Evolutionary conservation across 2,329 filamentous ascomycete species (phyloP).

Genomic region (Verticillium dahliae): DNA sequence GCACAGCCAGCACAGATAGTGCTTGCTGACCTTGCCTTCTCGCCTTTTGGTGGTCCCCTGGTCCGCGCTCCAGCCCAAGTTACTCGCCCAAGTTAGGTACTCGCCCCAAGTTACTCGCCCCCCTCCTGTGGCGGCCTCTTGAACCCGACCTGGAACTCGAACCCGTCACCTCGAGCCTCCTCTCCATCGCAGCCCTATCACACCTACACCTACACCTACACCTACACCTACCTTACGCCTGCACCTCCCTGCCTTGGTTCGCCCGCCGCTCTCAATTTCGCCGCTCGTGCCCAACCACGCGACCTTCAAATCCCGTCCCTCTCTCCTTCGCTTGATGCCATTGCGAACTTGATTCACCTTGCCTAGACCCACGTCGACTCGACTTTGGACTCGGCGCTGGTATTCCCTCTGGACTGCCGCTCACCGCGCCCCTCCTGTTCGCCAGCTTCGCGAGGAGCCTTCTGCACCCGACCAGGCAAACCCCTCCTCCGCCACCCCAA

Average conservation of each 20-base stretch:
- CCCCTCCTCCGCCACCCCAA: neutral
- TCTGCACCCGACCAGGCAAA: neutral
- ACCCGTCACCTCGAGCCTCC: conserved; percentile 10
- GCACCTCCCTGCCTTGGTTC: conserved; percentile 3
- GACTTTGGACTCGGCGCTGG: conserved; percentile 8
- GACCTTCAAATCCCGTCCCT: neutral
- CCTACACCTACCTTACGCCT: conserved; percentile 6
- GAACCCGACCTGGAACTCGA: conserved; percentile 11
- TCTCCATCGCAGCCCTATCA: conserved; percentile 20
- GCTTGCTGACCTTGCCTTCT: neutral
- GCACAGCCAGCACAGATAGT: neutral
- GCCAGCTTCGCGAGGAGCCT: neutral
- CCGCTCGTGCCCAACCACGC: conserved; percentile 8
- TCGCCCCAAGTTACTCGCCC: neutral
- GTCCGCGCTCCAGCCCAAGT: neutral
- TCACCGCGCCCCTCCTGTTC: conserved; percentile 10
- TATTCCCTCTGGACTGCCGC: conserved; percentile 1
- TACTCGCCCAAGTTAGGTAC: neutral
- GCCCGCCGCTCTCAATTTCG: conserved; percentile 3
- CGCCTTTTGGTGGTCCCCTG: neutral
- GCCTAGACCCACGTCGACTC: conserved; percentile 9
- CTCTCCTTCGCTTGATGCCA: neutral
- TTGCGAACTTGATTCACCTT: conserved; percentile 5
- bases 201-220: conserved; percentile 13
- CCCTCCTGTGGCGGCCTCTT: neutral